Evolutionary conservation across 208 protist species (phyloP).

Genomic region (Acanthamoeba divionensis): DNA sequence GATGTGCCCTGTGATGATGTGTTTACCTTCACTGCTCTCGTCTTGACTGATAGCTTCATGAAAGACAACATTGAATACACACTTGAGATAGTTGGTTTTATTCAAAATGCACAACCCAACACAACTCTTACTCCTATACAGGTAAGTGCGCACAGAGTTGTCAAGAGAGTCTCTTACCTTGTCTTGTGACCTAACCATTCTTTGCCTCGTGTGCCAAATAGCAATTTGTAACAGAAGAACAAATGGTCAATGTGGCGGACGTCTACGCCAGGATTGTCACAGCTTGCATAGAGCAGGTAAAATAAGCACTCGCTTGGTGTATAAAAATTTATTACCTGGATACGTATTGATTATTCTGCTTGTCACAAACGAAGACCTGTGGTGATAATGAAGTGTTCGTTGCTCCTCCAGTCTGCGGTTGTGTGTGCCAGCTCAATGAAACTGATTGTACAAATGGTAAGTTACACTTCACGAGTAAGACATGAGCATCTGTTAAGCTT

Average conservation of each 20-base stretch:
- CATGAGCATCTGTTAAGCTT: too few relatives aligned
- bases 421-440: neutral
- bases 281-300: neutral
- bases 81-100: neutral
- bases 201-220: neutral
- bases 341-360: too few relatives aligned
- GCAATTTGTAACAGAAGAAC: neutral
- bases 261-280: slow-evolving; percentile 24
- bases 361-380: too few relatives aligned
- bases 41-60: slow-evolving; percentile 3
- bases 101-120: neutral
- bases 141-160: neutral
- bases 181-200: neutral
- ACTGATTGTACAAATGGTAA: neutral
- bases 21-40: slow-evolving; percentile 6
- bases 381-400: neutral
- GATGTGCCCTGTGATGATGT: neutral
- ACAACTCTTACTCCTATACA: neutral
- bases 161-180: too few relatives aligned
- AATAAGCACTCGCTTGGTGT: too few relatives aligned
- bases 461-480: neutral
- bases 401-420: slow-evolving; percentile 7
- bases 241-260: neutral
- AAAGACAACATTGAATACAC: slow-evolving; percentile 40
- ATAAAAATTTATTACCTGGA: too few relatives aligned